These are phyloP conservation scores for Quercus lobata DNA, from an alignment of 331 rosid species.

Conservation along the genomic window DNA sequence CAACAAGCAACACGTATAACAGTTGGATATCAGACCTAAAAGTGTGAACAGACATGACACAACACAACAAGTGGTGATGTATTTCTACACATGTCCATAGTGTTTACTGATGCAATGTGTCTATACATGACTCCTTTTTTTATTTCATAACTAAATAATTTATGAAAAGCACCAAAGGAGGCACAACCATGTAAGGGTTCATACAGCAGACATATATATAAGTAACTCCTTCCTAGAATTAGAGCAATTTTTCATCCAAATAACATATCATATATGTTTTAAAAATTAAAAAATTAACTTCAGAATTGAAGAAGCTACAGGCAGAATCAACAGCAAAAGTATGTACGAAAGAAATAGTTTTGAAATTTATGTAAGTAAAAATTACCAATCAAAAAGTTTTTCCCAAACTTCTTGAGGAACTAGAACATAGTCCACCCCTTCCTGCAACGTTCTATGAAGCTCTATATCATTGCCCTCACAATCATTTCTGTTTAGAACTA, in stretches of 20 bases:
- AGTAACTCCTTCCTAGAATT: conserved; percentile 1
- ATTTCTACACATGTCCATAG: neutral
- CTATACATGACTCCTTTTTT: too few species aligned
- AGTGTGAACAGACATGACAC: neutral
- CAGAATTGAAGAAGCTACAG: neutral
- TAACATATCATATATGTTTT: neutral
- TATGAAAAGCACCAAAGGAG: neutral
- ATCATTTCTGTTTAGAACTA: conserved; percentile 42
- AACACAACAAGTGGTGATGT: neutral
- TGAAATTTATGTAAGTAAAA: neutral
- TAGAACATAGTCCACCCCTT: conserved; percentile 75
- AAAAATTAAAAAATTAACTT: conserved; percentile 3
- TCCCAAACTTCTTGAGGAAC: conserved; percentile 91
- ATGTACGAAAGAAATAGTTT: neutral
- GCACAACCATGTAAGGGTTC: neutral
- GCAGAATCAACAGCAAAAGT: neutral
- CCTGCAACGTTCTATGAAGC: conserved; percentile 58
- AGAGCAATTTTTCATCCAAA: neutral
- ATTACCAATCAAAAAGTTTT: conserved; percentile 44
- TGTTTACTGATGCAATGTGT: too few species aligned
- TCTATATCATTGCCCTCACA: conserved; percentile 40
- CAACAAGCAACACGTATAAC: neutral
- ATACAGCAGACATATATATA: conserved; percentile 2
- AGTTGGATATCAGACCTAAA: neutral
- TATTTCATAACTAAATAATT: neutral